phyloP scores from a whole-genome alignment of 352 stramenopile species.

The Phytophthora foliorum region DNA sequence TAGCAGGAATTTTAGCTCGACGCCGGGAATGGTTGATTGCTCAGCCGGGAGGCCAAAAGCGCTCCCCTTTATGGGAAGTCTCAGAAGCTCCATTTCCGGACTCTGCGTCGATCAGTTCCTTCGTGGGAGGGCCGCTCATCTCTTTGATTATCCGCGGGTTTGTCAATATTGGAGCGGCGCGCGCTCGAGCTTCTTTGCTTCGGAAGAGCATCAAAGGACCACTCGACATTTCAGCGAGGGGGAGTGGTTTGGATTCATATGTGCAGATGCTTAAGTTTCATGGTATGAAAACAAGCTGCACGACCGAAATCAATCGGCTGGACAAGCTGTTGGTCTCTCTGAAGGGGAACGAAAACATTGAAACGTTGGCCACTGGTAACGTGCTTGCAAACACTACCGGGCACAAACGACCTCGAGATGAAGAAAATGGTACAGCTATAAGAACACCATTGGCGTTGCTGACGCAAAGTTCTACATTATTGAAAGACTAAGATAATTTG shows the following conservation, averaged over 20 bases:
- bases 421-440: not conserved
- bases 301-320: constrained; percentile 4
- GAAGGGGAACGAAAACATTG: too few relatives aligned
- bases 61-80: constrained; percentile 5
- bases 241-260: not conserved
- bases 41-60: constrained; percentile 1
- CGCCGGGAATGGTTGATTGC: constrained; percentile 12
- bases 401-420: constrained; percentile 3
- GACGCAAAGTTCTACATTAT: too few relatives aligned
- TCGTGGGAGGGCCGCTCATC: constrained; percentile 3
- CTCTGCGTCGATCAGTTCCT: not conserved
- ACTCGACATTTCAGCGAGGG: constrained; percentile 4
- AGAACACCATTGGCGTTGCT: too few relatives aligned
- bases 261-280: constrained; percentile 11
- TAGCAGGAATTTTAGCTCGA: not conserved
- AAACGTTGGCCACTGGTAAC: not conserved
- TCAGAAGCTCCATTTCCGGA: constrained; percentile 2
- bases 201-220: not conserved
- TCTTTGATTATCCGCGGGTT: constrained; percentile 7
- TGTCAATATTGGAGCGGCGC: constrained; percentile 2
- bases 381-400: not conserved
- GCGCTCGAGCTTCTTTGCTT: not conserved
- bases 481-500: too few relatives aligned
- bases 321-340: not conserved
- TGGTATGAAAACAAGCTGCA: constrained; percentile 6